Evolutionary conservation across 139 green algal genomes (phyloP).

Genomic region (Pleodorina starrii): DNA sequence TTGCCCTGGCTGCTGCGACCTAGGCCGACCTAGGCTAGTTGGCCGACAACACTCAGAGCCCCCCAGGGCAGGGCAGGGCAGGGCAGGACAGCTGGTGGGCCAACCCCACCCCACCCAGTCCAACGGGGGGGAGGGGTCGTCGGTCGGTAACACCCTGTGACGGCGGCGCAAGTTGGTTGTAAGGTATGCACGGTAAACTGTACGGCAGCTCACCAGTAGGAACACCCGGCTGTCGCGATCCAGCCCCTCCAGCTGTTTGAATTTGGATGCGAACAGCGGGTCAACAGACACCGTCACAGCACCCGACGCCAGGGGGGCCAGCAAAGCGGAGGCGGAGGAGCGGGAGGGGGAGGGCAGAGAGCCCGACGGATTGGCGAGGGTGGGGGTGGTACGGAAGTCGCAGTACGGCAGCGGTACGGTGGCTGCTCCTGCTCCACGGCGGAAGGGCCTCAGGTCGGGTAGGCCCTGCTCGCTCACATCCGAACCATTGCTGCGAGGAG

Average conservation of each 20-base stretch:
- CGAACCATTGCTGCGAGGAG: background rate
- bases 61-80: too few relatives aligned
- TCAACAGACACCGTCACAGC: slow-evolving; percentile 20
- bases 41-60: too few relatives aligned
- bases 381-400: slow-evolving; percentile 27
- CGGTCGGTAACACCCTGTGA: too few relatives aligned
- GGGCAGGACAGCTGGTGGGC: too few relatives aligned
- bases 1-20: too few relatives aligned
- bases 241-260: slow-evolving; percentile 22
- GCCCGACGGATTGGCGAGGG: slow-evolving; percentile 7
- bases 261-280: background rate
- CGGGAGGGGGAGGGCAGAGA: background rate
- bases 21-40: too few relatives aligned
- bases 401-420: background rate
- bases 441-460: slow-evolving; percentile 40
- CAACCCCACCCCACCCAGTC: too few relatives aligned
- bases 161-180: too few relatives aligned
- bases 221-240: slow-evolving; percentile 8
- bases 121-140: too few relatives aligned
- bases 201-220: too few relatives aligned
- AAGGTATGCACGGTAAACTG: too few relatives aligned
- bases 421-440: slow-evolving; percentile 5
- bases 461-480: slow-evolving; percentile 25
- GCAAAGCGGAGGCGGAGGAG: too few relatives aligned
- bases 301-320: background rate